A percentile compares a stretch with the other conserved stretches of the same genome.
Evolutionary conservation across 1,284 basidiomycete species (phyloP).

Genomic region (Heterobasidion occidentale): DNA sequence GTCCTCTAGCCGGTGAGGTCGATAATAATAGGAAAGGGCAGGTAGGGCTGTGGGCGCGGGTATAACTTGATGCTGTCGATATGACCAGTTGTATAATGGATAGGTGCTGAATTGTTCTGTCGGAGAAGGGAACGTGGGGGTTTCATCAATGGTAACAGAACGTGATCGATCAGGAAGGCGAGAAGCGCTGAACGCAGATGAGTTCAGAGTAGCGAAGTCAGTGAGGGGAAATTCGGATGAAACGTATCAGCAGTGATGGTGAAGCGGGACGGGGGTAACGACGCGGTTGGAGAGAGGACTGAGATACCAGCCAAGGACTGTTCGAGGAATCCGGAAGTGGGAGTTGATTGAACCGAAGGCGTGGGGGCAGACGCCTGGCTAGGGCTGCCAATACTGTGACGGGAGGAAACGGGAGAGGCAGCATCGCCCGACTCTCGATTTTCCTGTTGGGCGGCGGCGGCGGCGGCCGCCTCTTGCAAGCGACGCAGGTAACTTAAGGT

Average conservation of each 20-base stretch:
- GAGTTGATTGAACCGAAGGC: conserved; percentile 28
- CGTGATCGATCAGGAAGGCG: conserved; percentile 12
- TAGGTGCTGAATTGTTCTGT: conserved; percentile 52
- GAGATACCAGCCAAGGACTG: conserved; percentile 36
- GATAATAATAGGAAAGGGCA: conserved; percentile 64
- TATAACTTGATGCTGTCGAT: conserved; percentile 48
- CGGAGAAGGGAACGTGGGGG: conserved; percentile 32
- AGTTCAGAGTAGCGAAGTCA: conserved; percentile 26
- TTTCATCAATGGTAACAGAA: conserved; percentile 30
- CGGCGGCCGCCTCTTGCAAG: conserved; percentile 68
- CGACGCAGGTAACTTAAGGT: conserved; percentile 60
- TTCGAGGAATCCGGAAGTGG: conserved; percentile 44
- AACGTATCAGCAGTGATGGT: conserved; percentile 63
- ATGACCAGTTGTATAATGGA: conserved; percentile 63
- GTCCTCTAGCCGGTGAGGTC: conserved; percentile 63
- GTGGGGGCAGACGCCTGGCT: conserved; percentile 37
- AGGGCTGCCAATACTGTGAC: conserved; percentile 37
- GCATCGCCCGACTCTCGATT: conserved; percentile 28
- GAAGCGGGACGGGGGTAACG: conserved; percentile 60
- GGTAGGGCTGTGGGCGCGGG: conserved; percentile 49
- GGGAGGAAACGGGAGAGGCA: conserved; percentile 40
- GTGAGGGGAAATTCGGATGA: conserved; percentile 42
- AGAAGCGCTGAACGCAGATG: conserved; percentile 28
- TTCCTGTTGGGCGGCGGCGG: conserved; percentile 34
- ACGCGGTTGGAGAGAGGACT: conserved; percentile 25